Conservation (phyloP, 495 filamentous ascomycete species). For the Mytilinidion resinicola region DNA sequence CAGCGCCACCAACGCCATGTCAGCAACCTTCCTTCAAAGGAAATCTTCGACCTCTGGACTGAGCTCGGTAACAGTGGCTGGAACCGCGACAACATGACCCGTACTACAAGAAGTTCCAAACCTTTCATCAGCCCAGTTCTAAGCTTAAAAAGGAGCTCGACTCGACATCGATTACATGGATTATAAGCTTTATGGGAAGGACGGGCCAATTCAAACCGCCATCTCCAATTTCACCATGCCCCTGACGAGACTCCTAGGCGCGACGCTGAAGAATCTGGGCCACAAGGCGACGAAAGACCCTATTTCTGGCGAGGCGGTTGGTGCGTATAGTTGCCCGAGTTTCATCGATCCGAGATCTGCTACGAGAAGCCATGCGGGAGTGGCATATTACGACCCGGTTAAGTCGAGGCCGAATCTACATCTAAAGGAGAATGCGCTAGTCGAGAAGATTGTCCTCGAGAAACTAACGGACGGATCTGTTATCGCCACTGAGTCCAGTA, state of each 20-base stretch:
- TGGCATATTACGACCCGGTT: background rate
- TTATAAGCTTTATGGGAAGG: background rate
- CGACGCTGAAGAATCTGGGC: background rate
- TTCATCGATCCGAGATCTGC: background rate
- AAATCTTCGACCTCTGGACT: slow-evolving; percentile 10
- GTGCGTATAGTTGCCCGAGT: background rate
- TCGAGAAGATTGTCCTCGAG: slow-evolving; percentile 1
- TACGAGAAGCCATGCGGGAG: slow-evolving; percentile 1
- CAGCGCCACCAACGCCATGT: background rate
- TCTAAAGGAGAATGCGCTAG: background rate
- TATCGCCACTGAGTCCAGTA: background rate
- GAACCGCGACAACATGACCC: slow-evolving; percentile 15
- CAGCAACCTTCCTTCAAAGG: background rate
- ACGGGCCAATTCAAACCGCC: background rate
- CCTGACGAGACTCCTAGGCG: background rate
- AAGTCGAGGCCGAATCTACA: background rate
- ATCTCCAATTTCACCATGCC: background rate
- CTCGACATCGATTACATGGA: background rate
- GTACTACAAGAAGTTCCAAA: slow-evolving; percentile 17
- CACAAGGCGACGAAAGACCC: background rate
- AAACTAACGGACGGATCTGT: background rate
- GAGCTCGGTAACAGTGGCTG: slow-evolving; percentile 15
- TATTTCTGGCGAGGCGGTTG: background rate
- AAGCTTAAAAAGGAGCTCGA: background rate
- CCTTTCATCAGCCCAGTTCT: background rate